A percentile compares a stretch with the other conserved stretches of the same genome.
phyloP scores from a whole-genome alignment of 2,329 filamentous ascomycete genomes.

The Fusarium phyllophilum region DNA sequence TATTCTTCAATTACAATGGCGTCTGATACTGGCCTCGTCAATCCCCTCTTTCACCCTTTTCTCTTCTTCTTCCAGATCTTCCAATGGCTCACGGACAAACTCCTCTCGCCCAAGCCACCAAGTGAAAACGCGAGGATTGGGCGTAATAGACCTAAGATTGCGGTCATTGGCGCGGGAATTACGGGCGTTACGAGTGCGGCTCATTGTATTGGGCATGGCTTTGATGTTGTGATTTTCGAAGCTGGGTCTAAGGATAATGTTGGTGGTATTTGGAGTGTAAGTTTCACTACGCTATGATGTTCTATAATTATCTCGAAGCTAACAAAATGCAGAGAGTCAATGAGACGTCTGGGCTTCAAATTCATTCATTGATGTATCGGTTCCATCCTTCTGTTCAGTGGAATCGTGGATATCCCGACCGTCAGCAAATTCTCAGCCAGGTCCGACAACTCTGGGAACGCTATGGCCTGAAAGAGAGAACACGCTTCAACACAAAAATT shows the following conservation, averaged over 20 bases:
- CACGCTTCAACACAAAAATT: constrained; percentile 76
- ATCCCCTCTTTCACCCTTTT: constrained; percentile 63
- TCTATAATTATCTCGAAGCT: not conserved
- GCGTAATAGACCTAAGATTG: constrained; percentile 67
- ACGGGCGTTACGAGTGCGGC: constrained; percentile 82
- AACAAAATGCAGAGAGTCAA: constrained; percentile 71
- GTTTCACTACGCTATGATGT: constrained; percentile 37
- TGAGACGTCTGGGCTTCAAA: constrained; percentile 83
- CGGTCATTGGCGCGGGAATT: constrained; percentile 76
- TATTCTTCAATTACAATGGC: constrained; percentile 38
- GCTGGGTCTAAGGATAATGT: constrained; percentile 71
- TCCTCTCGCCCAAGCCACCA: constrained; percentile 78
- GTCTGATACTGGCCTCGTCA: constrained; percentile 47
- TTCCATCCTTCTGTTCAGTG: constrained; percentile 85
- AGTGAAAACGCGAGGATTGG: constrained; percentile 64
- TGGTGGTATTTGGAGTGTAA: constrained; percentile 83
- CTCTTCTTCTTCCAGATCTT: constrained; percentile 71
- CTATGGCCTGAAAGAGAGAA: constrained; percentile 77
- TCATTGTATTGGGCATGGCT: constrained; percentile 86
- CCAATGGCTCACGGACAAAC: constrained; percentile 70
- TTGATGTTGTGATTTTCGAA: constrained; percentile 84
- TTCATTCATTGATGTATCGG: constrained; percentile 87
- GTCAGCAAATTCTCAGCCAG: constrained; percentile 78
- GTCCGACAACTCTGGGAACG: constrained; percentile 78
- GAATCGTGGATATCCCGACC: constrained; percentile 79